A percentile compares a stretch with the other conserved stretches of the same genome.
Conservation (phyloP, 2,329 filamentous ascomycete genomes). For the Chrysoporthe cubensis region DNA sequence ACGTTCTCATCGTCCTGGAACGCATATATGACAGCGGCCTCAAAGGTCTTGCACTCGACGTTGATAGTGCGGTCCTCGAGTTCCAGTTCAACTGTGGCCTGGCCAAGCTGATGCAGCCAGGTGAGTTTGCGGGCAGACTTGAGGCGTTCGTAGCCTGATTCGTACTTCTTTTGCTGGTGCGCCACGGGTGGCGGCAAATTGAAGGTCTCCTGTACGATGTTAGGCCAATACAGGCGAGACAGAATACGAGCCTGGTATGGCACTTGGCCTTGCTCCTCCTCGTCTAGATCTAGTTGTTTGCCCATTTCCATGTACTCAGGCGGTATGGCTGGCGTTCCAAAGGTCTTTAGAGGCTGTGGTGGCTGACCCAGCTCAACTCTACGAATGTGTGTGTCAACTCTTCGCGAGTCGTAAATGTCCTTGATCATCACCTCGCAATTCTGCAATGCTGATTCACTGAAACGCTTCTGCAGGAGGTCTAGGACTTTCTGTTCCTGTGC, state of each 20-base stretch:
- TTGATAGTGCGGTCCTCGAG: constrained; percentile 77
- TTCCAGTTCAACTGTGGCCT: constrained; percentile 79
- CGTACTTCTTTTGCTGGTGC: constrained; percentile 71
- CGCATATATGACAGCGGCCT: constrained; percentile 84
- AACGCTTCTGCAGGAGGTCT: constrained; percentile 83
- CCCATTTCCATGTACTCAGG: constrained; percentile 18
- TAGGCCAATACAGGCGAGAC: constrained; percentile 92
- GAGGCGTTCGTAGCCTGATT: constrained; percentile 74
- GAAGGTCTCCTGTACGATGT: constrained; percentile 72
- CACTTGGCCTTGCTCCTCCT: constrained; percentile 58
- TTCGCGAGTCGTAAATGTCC: constrained; percentile 82
- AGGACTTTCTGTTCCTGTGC: constrained; percentile 82
- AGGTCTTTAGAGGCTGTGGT: constrained; percentile 18
- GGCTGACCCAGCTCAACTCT: constrained; percentile 48
- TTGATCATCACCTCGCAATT: constrained; percentile 97
- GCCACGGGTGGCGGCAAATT: constrained; percentile 62
- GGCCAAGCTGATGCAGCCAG: constrained; percentile 84
- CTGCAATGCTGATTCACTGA: constrained; percentile 84
- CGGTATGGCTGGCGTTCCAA: constrained; percentile 32
- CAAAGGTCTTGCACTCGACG: constrained; percentile 78
- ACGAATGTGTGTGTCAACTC: constrained; percentile 71
- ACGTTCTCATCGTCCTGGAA: constrained; percentile 59
- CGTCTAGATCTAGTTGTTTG: constrained; percentile 36
- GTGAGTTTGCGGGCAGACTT: constrained; percentile 85
- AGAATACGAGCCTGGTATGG: constrained; percentile 80